phyloP scores from a whole-genome alignment of 78 protist species.

The Dictyostelium firmibasis region DNA sequence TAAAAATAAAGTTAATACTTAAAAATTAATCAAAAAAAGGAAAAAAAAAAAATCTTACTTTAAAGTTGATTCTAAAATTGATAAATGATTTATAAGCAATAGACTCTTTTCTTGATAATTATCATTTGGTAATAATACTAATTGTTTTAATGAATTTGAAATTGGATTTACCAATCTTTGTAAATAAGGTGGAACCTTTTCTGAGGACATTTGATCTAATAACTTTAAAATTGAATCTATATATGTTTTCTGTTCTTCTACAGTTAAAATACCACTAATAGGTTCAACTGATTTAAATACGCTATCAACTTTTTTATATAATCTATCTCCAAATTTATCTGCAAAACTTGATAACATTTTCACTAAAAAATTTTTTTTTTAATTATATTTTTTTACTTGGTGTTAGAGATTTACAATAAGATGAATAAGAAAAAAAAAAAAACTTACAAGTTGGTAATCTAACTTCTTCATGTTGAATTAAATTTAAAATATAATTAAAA shows the following conservation, averaged over 20 bases:
- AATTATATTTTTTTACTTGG: no score
- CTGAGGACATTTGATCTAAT: not conserved
- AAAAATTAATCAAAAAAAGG: not conserved
- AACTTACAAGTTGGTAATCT: constrained; percentile 35
- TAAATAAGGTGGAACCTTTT: not conserved
- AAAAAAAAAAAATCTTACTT: constrained; percentile 8
- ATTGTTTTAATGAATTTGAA: not conserved
- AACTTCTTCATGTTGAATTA: constrained; percentile 4
- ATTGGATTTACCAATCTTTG: constrained; percentile 28
- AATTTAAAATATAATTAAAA: constrained; percentile 16
- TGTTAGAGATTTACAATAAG: no score
- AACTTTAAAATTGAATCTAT: constrained; percentile 31
- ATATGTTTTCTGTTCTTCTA: constrained; percentile 9
- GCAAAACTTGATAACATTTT: constrained; percentile 1
- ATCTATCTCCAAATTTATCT: constrained; percentile 44
- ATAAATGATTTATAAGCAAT: not conserved
- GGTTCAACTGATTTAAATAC: not conserved
- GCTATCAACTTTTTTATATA: constrained; percentile 9
- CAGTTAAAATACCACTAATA: not conserved
- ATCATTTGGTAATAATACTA: not conserved
- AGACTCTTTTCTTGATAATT: constrained; percentile 21
- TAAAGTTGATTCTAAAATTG: constrained; percentile 37
- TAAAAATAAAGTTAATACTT: not conserved
- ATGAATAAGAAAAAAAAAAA: not conserved
- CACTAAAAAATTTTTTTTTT: not conserved